Evolutionary conservation across 2,329 filamentous ascomycete genomes (phyloP), one percentile per base, ranked within the genome.

Genomic region (Neonectria coccinea): DNA sequence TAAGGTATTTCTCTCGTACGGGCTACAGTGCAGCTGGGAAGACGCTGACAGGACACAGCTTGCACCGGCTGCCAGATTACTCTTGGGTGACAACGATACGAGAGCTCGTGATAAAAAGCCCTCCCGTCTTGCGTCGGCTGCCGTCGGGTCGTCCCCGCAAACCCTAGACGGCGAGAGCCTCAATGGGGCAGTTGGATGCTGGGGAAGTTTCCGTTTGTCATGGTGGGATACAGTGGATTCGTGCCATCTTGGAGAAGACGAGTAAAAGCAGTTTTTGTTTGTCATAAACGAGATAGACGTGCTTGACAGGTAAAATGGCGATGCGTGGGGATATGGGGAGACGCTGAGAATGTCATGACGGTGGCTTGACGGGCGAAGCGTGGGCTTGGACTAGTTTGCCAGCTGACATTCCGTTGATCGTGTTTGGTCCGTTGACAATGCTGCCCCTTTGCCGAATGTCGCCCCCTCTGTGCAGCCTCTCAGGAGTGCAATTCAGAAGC

Each of bases 101-200:
- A 51, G 55, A 41, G 3, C 18, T 10, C 25, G 20, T 8, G 42
- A 27, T 14, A 36, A 18, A n/a, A 12, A 6, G 20, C 33, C 12
- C 33, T 8, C 29, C 14, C 56, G 16, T 53, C 48, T 44, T 52
- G 56, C 12, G 33, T 39, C 56, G 56, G 56, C 29, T 53, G 27
- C 14, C 48, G 18, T 53, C 56, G 56, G 56, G 27, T 42, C n/a
- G 53, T 47, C 56, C 48, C 48, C 56, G n/a, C 56, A 59, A 16
- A 44, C 54, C 42, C 41, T 12, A 22, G 12, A 22, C 29, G 29
- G 12, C 11, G 18, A 59, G 48, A 36, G 25, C 20, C 55, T 50
- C 25, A 36, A 58, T 58, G 55, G 47, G 56, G 56, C 51, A 59
- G 56, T 33, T 45, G 33, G 33, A 20, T 11, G 22, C 4, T 20